phyloP scores from a whole-genome alignment of 208 protist genomes.

The Wallacemonas sp. region DNA sequence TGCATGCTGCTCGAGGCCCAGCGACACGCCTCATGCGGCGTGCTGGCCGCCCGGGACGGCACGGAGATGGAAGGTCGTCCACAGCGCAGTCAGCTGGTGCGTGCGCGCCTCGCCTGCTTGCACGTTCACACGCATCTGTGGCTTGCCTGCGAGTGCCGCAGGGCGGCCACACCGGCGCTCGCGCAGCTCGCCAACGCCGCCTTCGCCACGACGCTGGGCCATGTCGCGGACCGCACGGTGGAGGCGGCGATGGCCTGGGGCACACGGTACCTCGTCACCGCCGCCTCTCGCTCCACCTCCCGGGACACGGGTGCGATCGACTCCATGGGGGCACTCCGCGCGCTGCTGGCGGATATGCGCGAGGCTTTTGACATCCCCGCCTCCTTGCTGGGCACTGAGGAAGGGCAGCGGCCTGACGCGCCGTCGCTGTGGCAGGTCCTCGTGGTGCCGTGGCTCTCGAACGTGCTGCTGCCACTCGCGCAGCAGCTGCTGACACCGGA shows the following conservation, averaged over 20 bases:
- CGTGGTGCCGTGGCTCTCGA: not conserved
- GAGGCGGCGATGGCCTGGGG: not conserved
- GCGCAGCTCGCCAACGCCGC: not conserved
- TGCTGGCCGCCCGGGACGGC: not conserved
- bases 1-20: conserved; percentile 13
- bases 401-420: no score
- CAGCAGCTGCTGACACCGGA: not conserved
- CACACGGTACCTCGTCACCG: not conserved
- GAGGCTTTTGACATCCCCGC: not conserved
- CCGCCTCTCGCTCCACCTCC: no score
- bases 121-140: not conserved
- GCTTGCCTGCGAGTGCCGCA: not conserved
- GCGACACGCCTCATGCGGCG: not conserved
- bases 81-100: not conserved
- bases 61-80: not conserved
- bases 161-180: not conserved
- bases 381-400: not conserved
- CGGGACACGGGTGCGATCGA: no score
- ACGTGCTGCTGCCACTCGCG: not conserved
- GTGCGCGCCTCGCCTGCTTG: not conserved
- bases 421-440: not conserved
- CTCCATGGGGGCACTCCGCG: not conserved
- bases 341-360: not conserved
- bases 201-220: not conserved
- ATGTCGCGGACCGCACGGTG: not conserved